Conservation (phyloP, 1,284 basidiomycete genomes). For the Singerocomus rubriflavus region DNA sequence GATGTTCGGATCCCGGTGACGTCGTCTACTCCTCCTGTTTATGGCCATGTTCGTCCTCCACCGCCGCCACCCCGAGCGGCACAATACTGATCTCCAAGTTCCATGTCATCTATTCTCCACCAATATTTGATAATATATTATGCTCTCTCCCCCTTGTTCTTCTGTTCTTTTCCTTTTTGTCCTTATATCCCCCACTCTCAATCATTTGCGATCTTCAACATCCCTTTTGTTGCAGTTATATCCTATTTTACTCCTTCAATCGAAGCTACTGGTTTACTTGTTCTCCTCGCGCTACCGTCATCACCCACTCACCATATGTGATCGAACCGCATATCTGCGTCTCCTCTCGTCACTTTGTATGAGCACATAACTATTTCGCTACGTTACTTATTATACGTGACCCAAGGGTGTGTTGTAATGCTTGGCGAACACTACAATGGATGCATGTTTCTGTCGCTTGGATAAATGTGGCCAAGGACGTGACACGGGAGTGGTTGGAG, state of each 20-base stretch:
- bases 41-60: background rate
- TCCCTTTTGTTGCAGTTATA: slow-evolving; percentile 2
- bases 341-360: background rate
- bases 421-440: background rate
- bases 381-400: background rate
- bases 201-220: slow-evolving; percentile 3
- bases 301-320: background rate
- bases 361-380: background rate
- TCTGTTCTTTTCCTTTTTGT: background rate
- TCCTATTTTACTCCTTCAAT: background rate
- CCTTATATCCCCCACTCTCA: background rate
- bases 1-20: slow-evolving; percentile 15
- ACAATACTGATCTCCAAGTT: slow-evolving; percentile 11
- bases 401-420: slow-evolving; percentile 9
- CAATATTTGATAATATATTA: slow-evolving; percentile 24
- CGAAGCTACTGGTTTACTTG: background rate
- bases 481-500: too few species aligned
- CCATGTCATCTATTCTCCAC: background rate
- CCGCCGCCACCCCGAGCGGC: slow-evolving; percentile 10
- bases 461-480: too few species aligned
- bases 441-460: too few species aligned
- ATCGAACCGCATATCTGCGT: background rate
- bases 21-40: slow-evolving; percentile 3
- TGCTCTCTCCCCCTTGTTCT: background rate
- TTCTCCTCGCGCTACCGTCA: background rate